A percentile compares a stretch with the other conserved stretches of the same genome.
phyloP scores from a whole-genome alignment of 139 green algal species.

The Asterochloris erici region DNA sequence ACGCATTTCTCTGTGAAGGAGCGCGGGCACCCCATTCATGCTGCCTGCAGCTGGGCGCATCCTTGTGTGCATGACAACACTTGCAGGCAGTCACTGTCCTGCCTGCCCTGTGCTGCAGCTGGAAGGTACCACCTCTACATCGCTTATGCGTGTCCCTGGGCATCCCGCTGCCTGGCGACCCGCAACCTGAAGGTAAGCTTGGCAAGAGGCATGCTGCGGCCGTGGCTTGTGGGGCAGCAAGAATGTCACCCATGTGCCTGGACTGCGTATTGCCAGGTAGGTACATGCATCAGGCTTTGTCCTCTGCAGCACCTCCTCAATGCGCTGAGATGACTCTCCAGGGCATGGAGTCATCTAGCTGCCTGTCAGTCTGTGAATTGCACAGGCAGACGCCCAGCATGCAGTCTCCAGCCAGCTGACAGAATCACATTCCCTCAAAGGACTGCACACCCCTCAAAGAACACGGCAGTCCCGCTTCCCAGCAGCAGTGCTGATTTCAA shows the following conservation, averaged over 20 bases:
- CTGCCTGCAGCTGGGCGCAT: not conserved
- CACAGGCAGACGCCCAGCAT: too few relatives aligned
- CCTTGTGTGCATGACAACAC: too few relatives aligned
- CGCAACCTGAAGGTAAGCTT: conserved; percentile 72
- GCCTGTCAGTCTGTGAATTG: too few relatives aligned
- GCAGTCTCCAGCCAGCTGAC: too few relatives aligned
- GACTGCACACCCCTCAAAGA: too few relatives aligned
- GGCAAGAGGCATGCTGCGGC: not conserved
- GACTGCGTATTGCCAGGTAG: not conserved
- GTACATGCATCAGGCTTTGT: not conserved
- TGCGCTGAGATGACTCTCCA: not conserved
- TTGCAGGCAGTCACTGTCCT: not conserved
- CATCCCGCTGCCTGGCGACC: conserved; percentile 62
- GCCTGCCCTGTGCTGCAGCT: conserved; percentile 32
- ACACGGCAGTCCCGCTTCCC: too few relatives aligned
- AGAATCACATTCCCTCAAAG: too few relatives aligned
- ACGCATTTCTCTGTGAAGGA: not conserved
- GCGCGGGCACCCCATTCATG: not conserved
- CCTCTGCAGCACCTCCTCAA: not conserved
- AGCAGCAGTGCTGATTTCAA: too few relatives aligned
- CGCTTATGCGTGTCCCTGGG: conserved; percentile 94
- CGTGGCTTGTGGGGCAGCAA: not conserved
- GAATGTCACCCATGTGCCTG: not conserved
- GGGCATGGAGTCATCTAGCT: not conserved
- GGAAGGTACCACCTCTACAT: conserved; percentile 95